Percentiles rank a stretch among this genome's conserved stretches.
Evolutionary conservation across 2,329 filamentous ascomycete genomes (phyloP).

Genomic region (Aspergillus aculeatinus): DNA sequence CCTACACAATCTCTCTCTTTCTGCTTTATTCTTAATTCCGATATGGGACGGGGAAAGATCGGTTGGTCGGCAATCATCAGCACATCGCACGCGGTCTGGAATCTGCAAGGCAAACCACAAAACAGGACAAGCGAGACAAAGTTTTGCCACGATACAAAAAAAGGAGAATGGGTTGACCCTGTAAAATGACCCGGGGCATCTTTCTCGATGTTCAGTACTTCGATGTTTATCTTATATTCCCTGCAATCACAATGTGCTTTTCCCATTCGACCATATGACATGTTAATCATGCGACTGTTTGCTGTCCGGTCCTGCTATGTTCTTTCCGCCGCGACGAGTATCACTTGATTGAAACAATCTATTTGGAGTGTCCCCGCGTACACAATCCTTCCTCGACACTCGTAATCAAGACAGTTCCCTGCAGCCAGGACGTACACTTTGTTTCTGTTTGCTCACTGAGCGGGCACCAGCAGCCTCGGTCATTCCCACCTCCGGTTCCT

Average conservation of each 20-base stretch:
- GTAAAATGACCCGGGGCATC: not conserved
- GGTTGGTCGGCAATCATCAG: not conserved
- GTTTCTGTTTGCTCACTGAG: no score
- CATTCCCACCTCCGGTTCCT: no score
- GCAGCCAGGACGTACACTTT: no score
- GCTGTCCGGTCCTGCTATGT: no score
- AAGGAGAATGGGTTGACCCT: not conserved
- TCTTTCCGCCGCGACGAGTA: no score
- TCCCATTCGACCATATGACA: not conserved
- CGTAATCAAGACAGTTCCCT: no score
- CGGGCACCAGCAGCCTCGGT: no score
- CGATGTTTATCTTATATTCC: not conserved
- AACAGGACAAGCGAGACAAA: constrained; percentile 1
- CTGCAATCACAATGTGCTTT: not conserved
- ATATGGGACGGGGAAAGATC: constrained; percentile 10
- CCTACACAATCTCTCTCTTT: constrained; percentile 3
- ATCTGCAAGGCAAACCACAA: not conserved
- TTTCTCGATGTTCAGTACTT: not conserved
- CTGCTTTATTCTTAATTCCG: constrained; percentile 9
- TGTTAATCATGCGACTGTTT: not conserved
- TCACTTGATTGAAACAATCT: no score
- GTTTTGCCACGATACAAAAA: constrained; percentile 1
- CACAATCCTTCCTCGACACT: no score
- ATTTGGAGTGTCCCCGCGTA: no score
- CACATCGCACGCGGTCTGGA: not conserved